Evolutionary conservation across 345 rosid species (phyloP), one percentile per base, ranked within the genome.

Genomic region (Gossypium rotundifolium): DNA sequence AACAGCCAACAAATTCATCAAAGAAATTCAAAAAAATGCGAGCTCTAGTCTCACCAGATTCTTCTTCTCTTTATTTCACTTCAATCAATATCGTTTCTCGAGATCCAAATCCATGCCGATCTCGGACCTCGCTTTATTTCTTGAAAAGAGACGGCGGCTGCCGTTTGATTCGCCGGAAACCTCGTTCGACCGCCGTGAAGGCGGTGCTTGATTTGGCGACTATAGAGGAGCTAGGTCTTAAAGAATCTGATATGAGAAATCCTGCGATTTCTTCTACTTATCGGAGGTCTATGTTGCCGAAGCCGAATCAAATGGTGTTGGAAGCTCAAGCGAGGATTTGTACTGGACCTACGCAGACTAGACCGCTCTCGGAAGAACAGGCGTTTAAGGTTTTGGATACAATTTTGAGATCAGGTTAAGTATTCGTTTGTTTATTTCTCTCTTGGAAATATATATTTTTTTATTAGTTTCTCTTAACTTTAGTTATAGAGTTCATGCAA

Each of bases 271-370:
- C 99, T 65, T 61, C 97, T 25, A 83, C 99, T 7, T 95, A 93
- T 75, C 82, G 99, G 78, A 80, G 76, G 81, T 82, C 87, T 25
- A 76, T 52, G 77, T 81, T 88, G 46, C 87, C 85, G 40, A 93
- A 86, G 81, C 96, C 98, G 1, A 95, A 95, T 74, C 91, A 79
- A 86, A 88, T 90, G 14, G 93, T 95, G 77, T 91, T 90, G 29
- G 99, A 95, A 13, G 99, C 99, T 59, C 99, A 93, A 80, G 88
- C 93, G 80, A 95, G 90, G 92, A 93, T 95, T 84, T 95, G 98
- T 75, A 95, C 98, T 0, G 99, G 99, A 18, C 99, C 98, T 13
- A 88, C 93, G 4, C 98, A 89, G 84, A 95, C 98, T 72, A 87
- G 70, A 71, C 96, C 97, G 40, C 88, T 95, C 2, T 85, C 49